Base-by-base conservation (phyloP, 768 basidiomycete genomes). In the Lactarius evosmus region DNA sequence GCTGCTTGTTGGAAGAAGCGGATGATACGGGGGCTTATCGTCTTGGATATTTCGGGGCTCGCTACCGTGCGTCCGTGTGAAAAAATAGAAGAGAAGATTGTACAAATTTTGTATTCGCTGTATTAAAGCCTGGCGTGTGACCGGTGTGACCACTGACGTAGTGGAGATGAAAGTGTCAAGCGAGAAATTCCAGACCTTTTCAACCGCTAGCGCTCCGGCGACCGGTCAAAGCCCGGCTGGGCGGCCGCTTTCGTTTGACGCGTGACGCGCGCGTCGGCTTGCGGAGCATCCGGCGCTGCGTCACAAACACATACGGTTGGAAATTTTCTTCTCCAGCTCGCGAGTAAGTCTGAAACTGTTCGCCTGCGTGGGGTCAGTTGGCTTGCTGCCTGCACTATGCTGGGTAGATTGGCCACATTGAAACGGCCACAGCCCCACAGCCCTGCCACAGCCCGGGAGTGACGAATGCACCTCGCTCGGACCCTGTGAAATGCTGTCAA, bases 321-420 rank as follows among this genome's bases (percentile, higher is more conserved):
- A 93, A 82, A 99, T 98, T 80, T 99, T 99, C 87, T 99, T 99
- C 87, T 99, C 97, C 73, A 99, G 85, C 76, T 98, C 96, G 60
- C 96, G 89, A 66, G 96, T 98, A 75, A 98, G 89, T 77, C 96
- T 98, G 59, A 33, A 56, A 33, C 8, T n/a, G 36, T 30, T 22
- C 8, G 8, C 40, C 40, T 19, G 19, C 40, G 25, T 25, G 27
- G 2, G 19, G 22, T 12, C 44, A 46, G 44, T 46, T 22, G 22
- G 44, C 22, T 46, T 46, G 44, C 22, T 46, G 44, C 44, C 44
- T 46, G n/a, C n/a, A 22, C 44, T 46, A 46, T n/a, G 5, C 44
- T 22, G 22, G 44, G 17, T 46, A 22, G 44, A 17, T 1, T 12
- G n/a, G 41, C 41, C 19, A 12, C 40, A 40, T n/a, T 22, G 41